Evolutionary conservation across 2,329 filamentous ascomycete genomes (phyloP).

Genomic region (Aspergillus brasiliensis): DNA sequence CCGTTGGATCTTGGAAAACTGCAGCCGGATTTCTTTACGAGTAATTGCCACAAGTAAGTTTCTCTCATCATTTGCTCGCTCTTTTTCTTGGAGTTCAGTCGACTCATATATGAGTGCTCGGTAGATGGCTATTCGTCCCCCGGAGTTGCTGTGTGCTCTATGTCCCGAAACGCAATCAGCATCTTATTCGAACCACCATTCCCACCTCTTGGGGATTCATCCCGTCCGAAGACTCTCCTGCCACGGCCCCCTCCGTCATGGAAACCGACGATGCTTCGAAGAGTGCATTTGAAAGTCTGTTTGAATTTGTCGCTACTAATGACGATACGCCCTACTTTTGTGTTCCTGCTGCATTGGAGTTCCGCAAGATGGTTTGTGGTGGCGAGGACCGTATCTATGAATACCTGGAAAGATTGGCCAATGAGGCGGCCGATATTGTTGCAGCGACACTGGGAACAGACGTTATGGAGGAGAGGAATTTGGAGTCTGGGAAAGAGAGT

Average conservation of each 20-base stretch:
- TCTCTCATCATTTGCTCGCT: not conserved
- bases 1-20: conserved; percentile 66
- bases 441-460: conserved; percentile 69
- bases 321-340: conserved; percentile 74
- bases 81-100: not conserved
- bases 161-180: conserved; percentile 75
- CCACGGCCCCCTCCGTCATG: conserved; percentile 38
- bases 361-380: conserved; percentile 68
- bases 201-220: conserved; percentile 81
- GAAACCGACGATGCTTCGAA: conserved; percentile 50
- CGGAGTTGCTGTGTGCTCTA: conserved; percentile 80
- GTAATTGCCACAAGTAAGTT: conserved; percentile 74
- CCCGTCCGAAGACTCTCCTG: too few relatives aligned
- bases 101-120: conserved; percentile 9
- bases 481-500: conserved; percentile 51
- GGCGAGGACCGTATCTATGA: conserved; percentile 70
- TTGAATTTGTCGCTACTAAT: conserved; percentile 75
- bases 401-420: conserved; percentile 66
- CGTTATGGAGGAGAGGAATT: conserved; percentile 60
- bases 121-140: conserved; percentile 76
- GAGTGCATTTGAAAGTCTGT: conserved; percentile 64
- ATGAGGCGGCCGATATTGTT: conserved; percentile 61
- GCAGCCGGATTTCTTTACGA: conserved; percentile 83
- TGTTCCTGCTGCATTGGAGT: conserved; percentile 70
- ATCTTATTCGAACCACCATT: conserved; percentile 70